Percentiles rank a stretch among this genome's conserved stretches.
phyloP scores from a whole-genome alignment of 2,329 filamentous ascomycete species.

The Pseudogymnoascus sp. region DNA sequence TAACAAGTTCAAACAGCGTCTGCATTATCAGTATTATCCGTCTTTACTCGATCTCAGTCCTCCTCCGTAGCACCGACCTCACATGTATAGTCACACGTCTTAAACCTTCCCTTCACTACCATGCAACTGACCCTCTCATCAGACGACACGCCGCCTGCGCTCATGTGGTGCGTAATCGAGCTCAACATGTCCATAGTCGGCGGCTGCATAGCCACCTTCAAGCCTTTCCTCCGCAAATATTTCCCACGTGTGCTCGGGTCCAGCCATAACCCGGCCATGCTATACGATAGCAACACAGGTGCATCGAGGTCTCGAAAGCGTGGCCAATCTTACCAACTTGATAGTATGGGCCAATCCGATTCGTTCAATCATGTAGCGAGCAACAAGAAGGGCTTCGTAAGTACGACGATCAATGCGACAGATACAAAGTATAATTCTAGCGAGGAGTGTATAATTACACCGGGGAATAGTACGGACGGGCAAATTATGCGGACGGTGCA shows the following conservation, averaged over 20 bases:
- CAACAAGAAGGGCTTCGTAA: neutral
- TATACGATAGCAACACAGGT: neutral
- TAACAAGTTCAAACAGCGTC: conserved; percentile 11
- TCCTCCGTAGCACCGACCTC: conserved; percentile 15
- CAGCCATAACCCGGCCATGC: neutral
- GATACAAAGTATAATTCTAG: neutral
- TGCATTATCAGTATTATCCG: conserved; percentile 20
- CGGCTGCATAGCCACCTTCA: conserved; percentile 19
- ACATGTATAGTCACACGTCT: conserved; percentile 10
- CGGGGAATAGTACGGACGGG: neutral
- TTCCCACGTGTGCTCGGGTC: conserved; percentile 15
- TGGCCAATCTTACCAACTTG: neutral
- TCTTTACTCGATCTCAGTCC: conserved; percentile 14
- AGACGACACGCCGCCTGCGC: conserved; percentile 17
- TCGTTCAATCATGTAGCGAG: neutral
- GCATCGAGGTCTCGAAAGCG: neutral
- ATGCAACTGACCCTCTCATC: neutral
- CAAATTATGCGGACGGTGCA: neutral
- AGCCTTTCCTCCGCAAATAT: conserved; percentile 19
- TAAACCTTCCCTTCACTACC: neutral
- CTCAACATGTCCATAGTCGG: conserved; percentile 24
- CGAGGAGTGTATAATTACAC: neutral
- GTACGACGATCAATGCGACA: neutral
- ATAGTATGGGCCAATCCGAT: neutral
- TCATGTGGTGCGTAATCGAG: conserved; percentile 23